These are phyloP conservation scores for Falciphora oryzae DNA, from an alignment of 2,329 filamentous ascomycete species.

Conservation along the genomic window DNA sequence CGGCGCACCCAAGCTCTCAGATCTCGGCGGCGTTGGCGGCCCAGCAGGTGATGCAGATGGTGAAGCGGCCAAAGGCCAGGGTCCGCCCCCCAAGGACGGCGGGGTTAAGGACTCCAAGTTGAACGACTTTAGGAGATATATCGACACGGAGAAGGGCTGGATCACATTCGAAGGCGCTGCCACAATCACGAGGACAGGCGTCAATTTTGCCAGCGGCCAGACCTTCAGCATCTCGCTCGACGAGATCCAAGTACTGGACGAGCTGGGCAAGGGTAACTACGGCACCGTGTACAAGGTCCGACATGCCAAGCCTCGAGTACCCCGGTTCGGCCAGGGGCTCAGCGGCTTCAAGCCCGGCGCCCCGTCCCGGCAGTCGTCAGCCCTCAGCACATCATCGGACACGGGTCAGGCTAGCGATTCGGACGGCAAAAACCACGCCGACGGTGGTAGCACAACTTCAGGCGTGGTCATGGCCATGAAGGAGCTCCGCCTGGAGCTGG, in stretches of 20 bases:
- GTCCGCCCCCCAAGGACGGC: conserved; percentile 26
- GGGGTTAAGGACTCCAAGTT: conserved; percentile 41
- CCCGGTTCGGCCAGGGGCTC: conserved; percentile 54
- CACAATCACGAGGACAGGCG: conserved; percentile 78
- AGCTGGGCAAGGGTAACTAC: conserved; percentile 96
- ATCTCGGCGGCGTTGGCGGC: conserved; percentile 25
- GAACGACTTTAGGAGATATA: conserved; percentile 66
- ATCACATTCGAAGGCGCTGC: conserved; percentile 92
- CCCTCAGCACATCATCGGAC: background rate
- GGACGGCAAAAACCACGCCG: background rate
- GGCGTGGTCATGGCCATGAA: conserved; percentile 98
- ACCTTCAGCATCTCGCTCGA: conserved; percentile 93
- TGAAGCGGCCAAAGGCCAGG: conserved; percentile 8
- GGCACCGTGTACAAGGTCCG: conserved; percentile 96
- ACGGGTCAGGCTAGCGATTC: background rate
- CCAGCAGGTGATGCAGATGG: conserved; percentile 12
- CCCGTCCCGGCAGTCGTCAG: conserved; percentile 28
- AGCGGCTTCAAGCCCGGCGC: conserved; percentile 36
- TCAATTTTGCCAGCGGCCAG: conserved; percentile 85
- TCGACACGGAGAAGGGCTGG: conserved; percentile 87
- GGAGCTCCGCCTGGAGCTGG: conserved; percentile 89
- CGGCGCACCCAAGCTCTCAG: conserved; percentile 38
- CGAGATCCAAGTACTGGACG: conserved; percentile 87
- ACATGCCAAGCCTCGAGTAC: conserved; percentile 62
- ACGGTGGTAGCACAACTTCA: conserved; percentile 32